Evolutionary conservation across 2,329 filamentous ascomycete genomes (phyloP).

Genomic region (Fusarium sp.): DNA sequence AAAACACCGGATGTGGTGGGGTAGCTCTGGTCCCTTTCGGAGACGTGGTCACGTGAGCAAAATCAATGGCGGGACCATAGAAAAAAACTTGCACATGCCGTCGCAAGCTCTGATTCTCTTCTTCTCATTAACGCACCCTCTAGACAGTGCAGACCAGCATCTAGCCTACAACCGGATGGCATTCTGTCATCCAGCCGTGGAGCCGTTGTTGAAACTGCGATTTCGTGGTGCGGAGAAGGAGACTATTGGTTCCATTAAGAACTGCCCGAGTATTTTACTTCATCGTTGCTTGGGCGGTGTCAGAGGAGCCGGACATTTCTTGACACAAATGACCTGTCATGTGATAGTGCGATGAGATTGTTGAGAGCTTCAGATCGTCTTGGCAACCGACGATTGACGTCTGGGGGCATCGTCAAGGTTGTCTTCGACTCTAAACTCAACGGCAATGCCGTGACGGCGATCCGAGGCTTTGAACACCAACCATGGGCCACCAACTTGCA

Average conservation of each 20-base stretch:
- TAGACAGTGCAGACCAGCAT: conserved; percentile 90
- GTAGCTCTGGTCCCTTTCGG: conserved; percentile 29
- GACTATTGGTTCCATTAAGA: conserved; percentile 69
- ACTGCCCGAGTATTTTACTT: conserved; percentile 66
- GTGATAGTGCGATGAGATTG: conserved; percentile 3
- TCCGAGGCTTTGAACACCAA: conserved; percentile 6
- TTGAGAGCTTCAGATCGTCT: conserved; percentile 1
- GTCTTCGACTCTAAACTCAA: neutral
- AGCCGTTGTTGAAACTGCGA: conserved; percentile 76
- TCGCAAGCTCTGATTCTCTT: conserved; percentile 37
- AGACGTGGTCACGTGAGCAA: conserved; percentile 32
- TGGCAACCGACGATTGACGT: neutral
- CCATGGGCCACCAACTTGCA: conserved; percentile 1
- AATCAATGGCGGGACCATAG: neutral
- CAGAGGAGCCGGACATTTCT: conserved; percentile 59
- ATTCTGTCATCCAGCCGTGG: conserved; percentile 78
- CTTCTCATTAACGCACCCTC: conserved; percentile 77
- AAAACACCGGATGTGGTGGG: conserved; percentile 47
- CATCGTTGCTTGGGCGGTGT: conserved; percentile 58
- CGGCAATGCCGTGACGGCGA: conserved; percentile 3
- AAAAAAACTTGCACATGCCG: conserved; percentile 30
- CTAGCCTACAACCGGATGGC: conserved; percentile 71
- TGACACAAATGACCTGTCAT: conserved; percentile 3
- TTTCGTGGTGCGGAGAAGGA: conserved; percentile 72
- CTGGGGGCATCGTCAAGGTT: neutral